phyloP scores from a whole-genome alignment of 768 basidiomycete species.

The Lactarius tabidus region DNA sequence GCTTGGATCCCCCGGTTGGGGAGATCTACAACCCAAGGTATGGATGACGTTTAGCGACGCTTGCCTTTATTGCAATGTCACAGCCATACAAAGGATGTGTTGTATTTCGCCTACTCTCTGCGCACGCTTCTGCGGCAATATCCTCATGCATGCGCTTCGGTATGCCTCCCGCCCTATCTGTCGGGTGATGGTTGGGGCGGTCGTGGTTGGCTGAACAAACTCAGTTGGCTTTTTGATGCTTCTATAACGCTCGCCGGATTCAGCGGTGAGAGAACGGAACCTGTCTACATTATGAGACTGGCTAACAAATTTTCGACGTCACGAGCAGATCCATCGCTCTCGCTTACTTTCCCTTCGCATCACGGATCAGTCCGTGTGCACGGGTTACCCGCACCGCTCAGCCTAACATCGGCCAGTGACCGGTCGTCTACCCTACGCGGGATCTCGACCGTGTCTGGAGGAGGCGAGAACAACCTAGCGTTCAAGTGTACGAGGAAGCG shows the following conservation, averaged over 20 bases:
- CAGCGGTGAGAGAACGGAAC: slow-evolving; percentile 50
- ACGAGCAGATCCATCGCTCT: slow-evolving; percentile 73
- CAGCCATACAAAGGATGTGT: slow-evolving; percentile 49
- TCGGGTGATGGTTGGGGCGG: slow-evolving; percentile 58
- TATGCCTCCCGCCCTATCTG: slow-evolving; percentile 62
- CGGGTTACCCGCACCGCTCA: slow-evolving; percentile 67
- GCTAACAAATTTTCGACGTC: slow-evolving; percentile 2
- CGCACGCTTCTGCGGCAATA: slow-evolving; percentile 54
- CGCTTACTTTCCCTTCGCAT: slow-evolving; percentile 71
- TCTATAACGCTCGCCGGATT: slow-evolving; percentile 73
- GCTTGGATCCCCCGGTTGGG: slow-evolving; percentile 53
- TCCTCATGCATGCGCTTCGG: slow-evolving; percentile 59
- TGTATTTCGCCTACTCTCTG: slow-evolving; percentile 68
- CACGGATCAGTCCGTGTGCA: slow-evolving; percentile 83
- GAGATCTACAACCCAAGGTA: slow-evolving; percentile 56
- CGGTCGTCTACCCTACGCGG: slow-evolving; percentile 82
- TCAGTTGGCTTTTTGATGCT: slow-evolving; percentile 78
- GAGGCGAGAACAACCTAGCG: slow-evolving; percentile 94
- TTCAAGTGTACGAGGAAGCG: slow-evolving; percentile 90
- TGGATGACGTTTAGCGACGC: slow-evolving; percentile 24
- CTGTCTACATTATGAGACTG: slow-evolving; percentile 4
- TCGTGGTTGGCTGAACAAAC: slow-evolving; percentile 67
- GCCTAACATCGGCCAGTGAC: slow-evolving; percentile 74
- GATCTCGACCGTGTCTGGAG: slow-evolving; percentile 52
- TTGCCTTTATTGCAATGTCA: slow-evolving; percentile 4